Evolutionary conservation across 1,284 basidiomycete genomes (phyloP).

Genomic region (Papiliotrema nemorosa): DNA sequence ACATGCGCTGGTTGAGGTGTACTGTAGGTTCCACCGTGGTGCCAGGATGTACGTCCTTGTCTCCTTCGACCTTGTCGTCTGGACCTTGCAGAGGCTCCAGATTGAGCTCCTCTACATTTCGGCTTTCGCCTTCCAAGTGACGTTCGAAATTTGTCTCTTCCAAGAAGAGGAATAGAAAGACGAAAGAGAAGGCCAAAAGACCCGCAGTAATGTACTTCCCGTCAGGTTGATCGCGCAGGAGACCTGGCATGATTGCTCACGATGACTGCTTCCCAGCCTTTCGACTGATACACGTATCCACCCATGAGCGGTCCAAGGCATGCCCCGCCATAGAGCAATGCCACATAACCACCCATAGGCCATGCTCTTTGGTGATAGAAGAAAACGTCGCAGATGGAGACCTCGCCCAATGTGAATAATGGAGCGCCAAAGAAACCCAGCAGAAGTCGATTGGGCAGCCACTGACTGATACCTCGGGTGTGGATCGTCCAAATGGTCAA

Average conservation of each 20-base stretch:
- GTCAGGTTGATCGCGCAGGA: not conserved
- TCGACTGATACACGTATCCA: conserved; percentile 24
- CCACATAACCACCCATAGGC: conserved; percentile 22
- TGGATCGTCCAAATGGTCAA: conserved; percentile 19
- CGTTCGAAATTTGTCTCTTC: conserved; percentile 28
- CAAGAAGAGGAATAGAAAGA: conserved; percentile 25
- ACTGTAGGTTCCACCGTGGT: not conserved
- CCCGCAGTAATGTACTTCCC: conserved; percentile 5
- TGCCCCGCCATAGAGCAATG: conserved; percentile 18
- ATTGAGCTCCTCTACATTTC: too few species aligned
- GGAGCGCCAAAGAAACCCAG: conserved; percentile 19
- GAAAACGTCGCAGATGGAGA: conserved; percentile 23
- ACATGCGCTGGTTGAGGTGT: not conserved
- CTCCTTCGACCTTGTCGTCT: not conserved
- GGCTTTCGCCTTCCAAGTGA: too few species aligned
- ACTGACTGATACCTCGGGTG: conserved; percentile 13
- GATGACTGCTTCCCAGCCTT: conserved; percentile 21
- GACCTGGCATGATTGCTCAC: conserved; percentile 8
- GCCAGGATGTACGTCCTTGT: too few species aligned
- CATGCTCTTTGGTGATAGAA: conserved; percentile 28
- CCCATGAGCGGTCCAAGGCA: conserved; percentile 18
- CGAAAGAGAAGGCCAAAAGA: conserved; percentile 14
- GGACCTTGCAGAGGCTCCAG: too few species aligned
- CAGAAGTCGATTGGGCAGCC: conserved; percentile 17
- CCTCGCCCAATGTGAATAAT: conserved; percentile 22